These are phyloP conservation scores for Lipomyces sp. DNA, from an alignment of 805 yeast genomes.

Conservation along the genomic window DNA sequence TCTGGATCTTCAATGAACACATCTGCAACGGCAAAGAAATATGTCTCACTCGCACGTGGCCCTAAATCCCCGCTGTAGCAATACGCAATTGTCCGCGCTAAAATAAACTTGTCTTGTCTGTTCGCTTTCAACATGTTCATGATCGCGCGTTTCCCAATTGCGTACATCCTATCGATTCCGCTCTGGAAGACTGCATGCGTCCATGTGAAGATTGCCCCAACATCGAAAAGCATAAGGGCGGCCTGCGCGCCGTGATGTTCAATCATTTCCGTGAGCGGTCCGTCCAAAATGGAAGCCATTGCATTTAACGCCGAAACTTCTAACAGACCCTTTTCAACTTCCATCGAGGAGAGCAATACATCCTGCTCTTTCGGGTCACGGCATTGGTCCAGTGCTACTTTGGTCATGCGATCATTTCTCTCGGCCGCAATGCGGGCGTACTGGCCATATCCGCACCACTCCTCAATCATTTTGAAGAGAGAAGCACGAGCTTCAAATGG, in stretches of 20 bases:
- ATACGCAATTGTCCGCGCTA: slow-evolving; percentile 60
- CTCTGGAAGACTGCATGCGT: slow-evolving; percentile 62
- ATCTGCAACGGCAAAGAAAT: slow-evolving; percentile 68
- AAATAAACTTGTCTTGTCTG: slow-evolving; percentile 49
- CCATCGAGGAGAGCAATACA: slow-evolving; percentile 64
- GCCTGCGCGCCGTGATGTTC: slow-evolving; percentile 41
- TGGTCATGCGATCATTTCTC: slow-evolving; percentile 59
- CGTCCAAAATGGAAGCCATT: slow-evolving; percentile 72
- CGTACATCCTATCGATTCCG: slow-evolving; percentile 56
- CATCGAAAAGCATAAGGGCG: slow-evolving; percentile 65
- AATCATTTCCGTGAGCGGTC: slow-evolving; percentile 54
- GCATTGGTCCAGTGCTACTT: slow-evolving; percentile 40
- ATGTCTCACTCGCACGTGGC: slow-evolving; percentile 57
- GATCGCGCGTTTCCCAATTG: slow-evolving; percentile 68
- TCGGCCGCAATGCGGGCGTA: slow-evolving; percentile 57
- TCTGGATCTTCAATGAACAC: slow-evolving; percentile 52
- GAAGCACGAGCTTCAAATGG: slow-evolving; percentile 83
- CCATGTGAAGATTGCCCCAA: slow-evolving; percentile 70
- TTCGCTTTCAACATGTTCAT: slow-evolving; percentile 63
- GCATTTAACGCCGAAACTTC: slow-evolving; percentile 73
- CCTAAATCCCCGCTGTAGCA: slow-evolving; percentile 60
- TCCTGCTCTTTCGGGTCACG: slow-evolving; percentile 38
- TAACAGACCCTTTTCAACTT: slow-evolving; percentile 68
- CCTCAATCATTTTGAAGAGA: slow-evolving; percentile 76
- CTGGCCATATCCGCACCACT: slow-evolving; percentile 93